Evolutionary conservation across 192 early-diverging fungal genomes (phyloP).

Genomic region (Linnemannia exigua): DNA sequence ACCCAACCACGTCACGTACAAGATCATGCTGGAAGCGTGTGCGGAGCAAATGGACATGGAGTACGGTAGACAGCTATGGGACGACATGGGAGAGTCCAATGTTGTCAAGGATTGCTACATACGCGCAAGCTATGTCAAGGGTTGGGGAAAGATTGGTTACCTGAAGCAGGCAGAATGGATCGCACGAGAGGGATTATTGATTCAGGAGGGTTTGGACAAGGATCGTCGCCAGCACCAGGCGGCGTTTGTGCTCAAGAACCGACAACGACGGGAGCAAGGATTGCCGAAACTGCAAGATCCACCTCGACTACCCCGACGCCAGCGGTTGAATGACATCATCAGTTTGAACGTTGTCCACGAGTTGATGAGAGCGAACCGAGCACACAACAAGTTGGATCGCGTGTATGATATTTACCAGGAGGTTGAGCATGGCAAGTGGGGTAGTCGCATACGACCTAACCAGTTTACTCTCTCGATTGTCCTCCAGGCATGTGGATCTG

Average conservation of each 20-base stretch:
- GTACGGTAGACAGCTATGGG: constrained; percentile 24
- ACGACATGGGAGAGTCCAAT: constrained; percentile 15
- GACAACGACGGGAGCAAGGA: neutral
- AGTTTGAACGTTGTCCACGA: constrained; percentile 38
- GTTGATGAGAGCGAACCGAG: constrained; percentile 33
- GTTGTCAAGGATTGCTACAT: constrained; percentile 26
- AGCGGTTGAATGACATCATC: constrained; percentile 21
- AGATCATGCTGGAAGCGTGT: constrained; percentile 47
- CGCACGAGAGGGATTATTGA: neutral
- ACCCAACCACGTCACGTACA: constrained; percentile 38
- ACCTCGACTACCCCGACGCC: neutral
- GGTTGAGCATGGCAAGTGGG: constrained; percentile 42
- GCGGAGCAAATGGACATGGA: constrained; percentile 57
- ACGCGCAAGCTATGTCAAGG: constrained; percentile 39
- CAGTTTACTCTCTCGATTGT: constrained; percentile 44
- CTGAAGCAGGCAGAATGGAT: constrained; percentile 23
- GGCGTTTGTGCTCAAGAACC: constrained; percentile 14
- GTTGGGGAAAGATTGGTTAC: constrained; percentile 31
- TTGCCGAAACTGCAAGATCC: neutral
- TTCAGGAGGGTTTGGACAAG: constrained; percentile 16
- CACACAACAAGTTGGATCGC: constrained; percentile 20
- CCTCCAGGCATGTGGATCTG: constrained; percentile 35
- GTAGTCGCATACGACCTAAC: constrained; percentile 23
- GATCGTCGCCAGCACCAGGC: neutral
- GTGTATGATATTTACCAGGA: constrained; percentile 31